These are phyloP conservation scores for Sclerotinia trifoliorum DNA, from an alignment of 2,329 filamentous ascomycete species.

Conservation along the genomic window DNA sequence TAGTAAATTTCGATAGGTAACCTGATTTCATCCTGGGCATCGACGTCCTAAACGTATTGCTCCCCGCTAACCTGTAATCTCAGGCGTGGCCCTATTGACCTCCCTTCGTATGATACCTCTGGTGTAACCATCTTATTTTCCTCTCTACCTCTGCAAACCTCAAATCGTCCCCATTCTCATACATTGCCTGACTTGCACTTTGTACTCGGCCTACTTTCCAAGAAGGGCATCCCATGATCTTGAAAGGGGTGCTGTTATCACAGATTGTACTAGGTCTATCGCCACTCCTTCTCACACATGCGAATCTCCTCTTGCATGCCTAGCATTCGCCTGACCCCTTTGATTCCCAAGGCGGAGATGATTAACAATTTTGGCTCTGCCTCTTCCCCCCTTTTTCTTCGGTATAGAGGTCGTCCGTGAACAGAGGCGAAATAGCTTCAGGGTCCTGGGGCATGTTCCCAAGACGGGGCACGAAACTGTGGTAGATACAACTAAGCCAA, in stretches of 20 bases:
- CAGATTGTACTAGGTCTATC: not conserved
- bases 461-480: not conserved
- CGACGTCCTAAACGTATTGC: not conserved
- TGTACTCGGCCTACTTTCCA: not conserved
- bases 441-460: not conserved
- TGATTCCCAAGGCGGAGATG: not conserved
- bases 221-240: not conserved
- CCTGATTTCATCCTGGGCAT: slow-evolving; percentile 4
- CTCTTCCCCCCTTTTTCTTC: not conserved
- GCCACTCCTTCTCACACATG: not conserved
- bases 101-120: not conserved
- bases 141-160: not conserved
- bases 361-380: not conserved
- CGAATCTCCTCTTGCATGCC: not conserved
- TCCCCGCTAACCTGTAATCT: not conserved
- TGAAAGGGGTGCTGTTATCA: not conserved
- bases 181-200: not conserved
- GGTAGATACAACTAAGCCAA: not conserved
- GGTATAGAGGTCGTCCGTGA: not conserved
- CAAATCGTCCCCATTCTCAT: not conserved
- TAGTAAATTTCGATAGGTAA: not conserved
- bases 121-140: not conserved
- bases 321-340: not conserved
- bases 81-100: too few relatives aligned
- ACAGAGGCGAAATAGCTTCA: not conserved